Conservation (phyloP, 2,329 filamentous ascomycete species). For the Xylaria sp. region DNA sequence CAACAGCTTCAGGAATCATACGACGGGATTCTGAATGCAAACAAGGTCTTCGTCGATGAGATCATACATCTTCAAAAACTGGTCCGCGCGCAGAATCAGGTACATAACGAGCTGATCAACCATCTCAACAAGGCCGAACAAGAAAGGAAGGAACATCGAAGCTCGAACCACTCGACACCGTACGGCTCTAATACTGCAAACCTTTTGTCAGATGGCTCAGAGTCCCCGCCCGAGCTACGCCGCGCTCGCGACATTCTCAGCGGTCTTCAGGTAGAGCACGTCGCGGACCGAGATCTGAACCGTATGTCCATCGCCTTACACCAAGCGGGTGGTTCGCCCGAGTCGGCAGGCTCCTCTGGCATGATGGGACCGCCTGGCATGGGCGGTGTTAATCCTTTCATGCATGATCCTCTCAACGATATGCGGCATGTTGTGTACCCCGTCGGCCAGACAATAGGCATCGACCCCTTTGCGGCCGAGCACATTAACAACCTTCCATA, state of each 20-base stretch:
- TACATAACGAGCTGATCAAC: slow-evolving; percentile 60
- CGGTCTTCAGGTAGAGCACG: slow-evolving; percentile 53
- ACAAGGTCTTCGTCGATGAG: slow-evolving; percentile 64
- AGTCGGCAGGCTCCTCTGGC: slow-evolving; percentile 51
- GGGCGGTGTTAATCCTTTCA: slow-evolving; percentile 44
- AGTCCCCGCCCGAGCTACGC: slow-evolving; percentile 54
- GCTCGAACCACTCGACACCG: slow-evolving; percentile 43
- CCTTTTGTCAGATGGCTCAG: slow-evolving; percentile 48
- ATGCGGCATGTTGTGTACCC: slow-evolving; percentile 79
- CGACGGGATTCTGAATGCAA: slow-evolving; percentile 70
- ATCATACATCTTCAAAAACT: slow-evolving; percentile 64
- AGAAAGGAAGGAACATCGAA: slow-evolving; percentile 46
- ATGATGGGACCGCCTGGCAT: slow-evolving; percentile 60
- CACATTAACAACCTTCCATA: slow-evolving; percentile 96
- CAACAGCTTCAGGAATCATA: slow-evolving; percentile 85
- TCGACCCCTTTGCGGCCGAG: slow-evolving; percentile 92
- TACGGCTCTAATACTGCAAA: slow-evolving; percentile 44
- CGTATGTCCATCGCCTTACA: slow-evolving; percentile 56
- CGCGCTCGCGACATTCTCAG: slow-evolving; percentile 60
- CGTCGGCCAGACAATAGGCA: slow-evolving; percentile 86
- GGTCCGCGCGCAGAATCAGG: slow-evolving; percentile 60
- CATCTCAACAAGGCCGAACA: slow-evolving; percentile 55
- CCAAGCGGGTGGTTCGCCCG: slow-evolving; percentile 54
- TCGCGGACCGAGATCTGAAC: slow-evolving; percentile 58
- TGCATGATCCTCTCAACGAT: slow-evolving; percentile 59